A percentile compares a stretch with the other conserved stretches of the same genome.
These are phyloP conservation scores for Ajuga reptans DNA, from an alignment of 305 asterid species.

Conservation along the genomic window DNA sequence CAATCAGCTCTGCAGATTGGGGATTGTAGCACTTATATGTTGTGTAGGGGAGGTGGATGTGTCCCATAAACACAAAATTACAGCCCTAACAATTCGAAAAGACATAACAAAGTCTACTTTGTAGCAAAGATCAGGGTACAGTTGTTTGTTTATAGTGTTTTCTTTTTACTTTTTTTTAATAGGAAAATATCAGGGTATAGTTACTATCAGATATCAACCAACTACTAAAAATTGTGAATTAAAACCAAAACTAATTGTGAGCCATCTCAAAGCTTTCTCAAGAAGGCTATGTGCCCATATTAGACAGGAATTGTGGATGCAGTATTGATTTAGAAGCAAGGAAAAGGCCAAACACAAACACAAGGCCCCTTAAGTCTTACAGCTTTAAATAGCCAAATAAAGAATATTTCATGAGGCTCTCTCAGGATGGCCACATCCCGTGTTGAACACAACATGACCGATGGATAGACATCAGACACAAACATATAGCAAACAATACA, in stretches of 20 bases:
- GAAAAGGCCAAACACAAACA: neutral
- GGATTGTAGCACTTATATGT: neutral
- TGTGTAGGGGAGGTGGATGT: neutral
- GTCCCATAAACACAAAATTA: neutral
- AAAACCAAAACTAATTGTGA: neutral
- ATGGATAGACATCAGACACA: neutral
- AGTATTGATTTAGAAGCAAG: neutral
- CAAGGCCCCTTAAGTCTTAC: neutral
- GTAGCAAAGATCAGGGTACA: neutral
- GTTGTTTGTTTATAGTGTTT: no score
- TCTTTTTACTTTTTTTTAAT: no score
- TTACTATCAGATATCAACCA: neutral
- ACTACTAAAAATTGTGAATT: neutral
- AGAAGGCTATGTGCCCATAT: neutral
- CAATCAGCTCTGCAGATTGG: neutral
- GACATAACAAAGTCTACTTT: neutral
- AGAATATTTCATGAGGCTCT: neutral
- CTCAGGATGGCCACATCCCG: neutral
- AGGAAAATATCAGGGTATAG: neutral
- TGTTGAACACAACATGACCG: neutral
- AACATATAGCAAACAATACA: neutral
- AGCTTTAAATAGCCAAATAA: neutral
- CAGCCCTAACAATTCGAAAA: neutral
- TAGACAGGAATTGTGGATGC: neutral
- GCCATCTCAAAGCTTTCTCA: neutral